Base-by-base conservation (phyloP, 805 yeast species). In the Starmerella bacillaris region DNA sequence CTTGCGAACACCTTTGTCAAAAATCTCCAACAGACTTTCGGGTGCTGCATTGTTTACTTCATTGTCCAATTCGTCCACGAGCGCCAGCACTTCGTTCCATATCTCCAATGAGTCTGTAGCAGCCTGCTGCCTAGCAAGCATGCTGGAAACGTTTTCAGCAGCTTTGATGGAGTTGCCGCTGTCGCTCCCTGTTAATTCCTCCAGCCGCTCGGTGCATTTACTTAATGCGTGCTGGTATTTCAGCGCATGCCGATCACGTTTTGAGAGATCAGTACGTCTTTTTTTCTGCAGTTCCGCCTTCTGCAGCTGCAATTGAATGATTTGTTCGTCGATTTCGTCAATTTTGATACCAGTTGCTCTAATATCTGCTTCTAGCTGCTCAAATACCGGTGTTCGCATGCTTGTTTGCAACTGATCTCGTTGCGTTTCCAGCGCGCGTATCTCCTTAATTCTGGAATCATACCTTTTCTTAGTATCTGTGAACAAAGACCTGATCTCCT, bases 1-100 rank as follows among this genome's bases (percentile, higher is more conserved):
- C 8, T 29, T 21, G 7, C 33, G 21, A 5, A 35, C 24, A 3
- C 47, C 29, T 3, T 29, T 24, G 12, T 22, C 12, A n/a, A 22
- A 11, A 9, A 22, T 9, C 26, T 11, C 12, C 26, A 22, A n/a
- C 26, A 22, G 9, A n/a, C 12, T n/a, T 11, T 9, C 12, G 12
- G n/a, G 12, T 9, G 26, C n/a, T 22, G 9, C n/a, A 22, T 9
- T 9, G 26, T 22, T n/a, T 22, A 22, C 12, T 22, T 9, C 26
- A 22, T 22, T 22, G 26, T 11, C 26, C 26, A 9, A 11, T 11
- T 22, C 26, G n/a, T 22, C 26, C 12, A 22, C 12, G 12, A 11
- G 26, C 26, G 26, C n/a, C 9, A 22, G 26, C 12, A n/a, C n/a
- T n/a, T n/a, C n/a, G n/a, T n/a, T n/a, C n/a, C n/a, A n/a, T n/a